phyloP scores from a whole-genome alignment of 352 stramenopile species.

The Aphanomyces astaci region DNA sequence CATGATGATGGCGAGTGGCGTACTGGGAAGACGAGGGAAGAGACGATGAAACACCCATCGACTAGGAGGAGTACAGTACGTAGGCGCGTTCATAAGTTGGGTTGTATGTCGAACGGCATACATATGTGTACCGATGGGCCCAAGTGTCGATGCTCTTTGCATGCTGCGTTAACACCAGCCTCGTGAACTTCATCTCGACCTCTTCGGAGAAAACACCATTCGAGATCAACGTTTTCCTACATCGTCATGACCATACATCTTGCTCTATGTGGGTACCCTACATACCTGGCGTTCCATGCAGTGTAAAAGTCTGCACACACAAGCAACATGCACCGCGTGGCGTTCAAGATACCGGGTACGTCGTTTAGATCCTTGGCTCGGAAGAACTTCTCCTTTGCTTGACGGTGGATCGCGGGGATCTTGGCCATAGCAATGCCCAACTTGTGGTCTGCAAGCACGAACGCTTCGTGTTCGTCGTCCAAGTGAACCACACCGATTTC shows the following conservation, averaged over 20 bases:
- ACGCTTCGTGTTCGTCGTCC: conserved; percentile 42
- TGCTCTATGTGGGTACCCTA: too few relatives aligned
- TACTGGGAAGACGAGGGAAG: background rate
- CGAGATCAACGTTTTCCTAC: conserved; percentile 50
- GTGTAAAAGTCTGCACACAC: conserved; percentile 79
- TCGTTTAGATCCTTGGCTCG: background rate
- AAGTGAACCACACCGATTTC: conserved; percentile 67
- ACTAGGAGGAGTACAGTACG: background rate
- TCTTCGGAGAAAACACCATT: conserved; percentile 32
- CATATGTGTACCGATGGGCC: conserved; percentile 69
- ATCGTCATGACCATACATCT: background rate
- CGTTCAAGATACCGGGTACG: conserved; percentile 31
- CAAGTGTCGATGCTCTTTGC: conserved; percentile 84
- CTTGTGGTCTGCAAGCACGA: conserved; percentile 68
- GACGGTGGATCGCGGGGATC: conserved; percentile 41
- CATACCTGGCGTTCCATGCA: conserved; percentile 70
- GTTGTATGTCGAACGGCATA: background rate
- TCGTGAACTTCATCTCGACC: conserved; percentile 54
- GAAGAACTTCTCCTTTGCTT: conserved; percentile 29
- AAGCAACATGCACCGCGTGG: conserved; percentile 56
- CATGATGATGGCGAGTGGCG: too few relatives aligned
- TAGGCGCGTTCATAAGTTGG: background rate
- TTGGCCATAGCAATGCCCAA: conserved; percentile 59
- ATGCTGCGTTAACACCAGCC: conserved; percentile 66
- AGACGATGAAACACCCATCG: conserved; percentile 18